Base-by-base conservation (phyloP, 495 filamentous ascomycete species). In the Penicillium coprophilum region DNA sequence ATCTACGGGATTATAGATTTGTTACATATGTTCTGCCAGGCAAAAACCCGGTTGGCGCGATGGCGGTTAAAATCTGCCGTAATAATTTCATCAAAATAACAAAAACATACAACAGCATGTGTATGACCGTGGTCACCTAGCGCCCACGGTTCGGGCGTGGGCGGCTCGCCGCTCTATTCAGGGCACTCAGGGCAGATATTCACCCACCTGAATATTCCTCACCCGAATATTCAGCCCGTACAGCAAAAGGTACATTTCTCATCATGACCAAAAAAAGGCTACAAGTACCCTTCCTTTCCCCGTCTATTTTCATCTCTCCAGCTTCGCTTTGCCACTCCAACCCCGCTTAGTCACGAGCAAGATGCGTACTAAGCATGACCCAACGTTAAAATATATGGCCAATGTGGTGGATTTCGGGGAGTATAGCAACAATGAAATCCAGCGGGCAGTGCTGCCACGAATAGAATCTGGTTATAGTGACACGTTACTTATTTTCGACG, bases 41-140 rank as follows among this genome's bases (percentile, higher is more conserved):
- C n/a, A n/a, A n/a, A n/a, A n/a, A n/a, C n/a, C n/a, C n/a, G n/a
- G n/a, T n/a, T n/a, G n/a, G n/a, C n/a, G n/a, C n/a, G n/a, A n/a
- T n/a, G n/a, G n/a, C n/a, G n/a, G n/a, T n/a, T n/a, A n/a, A n/a
- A n/a, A n/a, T n/a, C n/a, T n/a, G n/a, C n/a, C n/a, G n/a, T n/a
- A n/a, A n/a, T n/a, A n/a, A n/a, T n/a, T n/a, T n/a, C n/a, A n/a
- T n/a, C n/a, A n/a, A n/a, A n/a, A n/a, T n/a, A n/a, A n/a, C n/a
- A 48, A 48, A 48, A 48, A 27, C 20, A 36, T 55, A 55, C 43
- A 55, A 48, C 28, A 47, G 30, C 30, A 48, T 40, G 24, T 55
- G 3, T 55, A 55, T 41, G 53, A 44, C 15, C 0, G 46, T 56
- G 53, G 45, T 41, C 53, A 56, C 46, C 53, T 56, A 49, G 53